These are phyloP conservation scores for Phytophthora fragariaefolia DNA, from an alignment of 352 stramenopile species.

Conservation along the genomic window DNA sequence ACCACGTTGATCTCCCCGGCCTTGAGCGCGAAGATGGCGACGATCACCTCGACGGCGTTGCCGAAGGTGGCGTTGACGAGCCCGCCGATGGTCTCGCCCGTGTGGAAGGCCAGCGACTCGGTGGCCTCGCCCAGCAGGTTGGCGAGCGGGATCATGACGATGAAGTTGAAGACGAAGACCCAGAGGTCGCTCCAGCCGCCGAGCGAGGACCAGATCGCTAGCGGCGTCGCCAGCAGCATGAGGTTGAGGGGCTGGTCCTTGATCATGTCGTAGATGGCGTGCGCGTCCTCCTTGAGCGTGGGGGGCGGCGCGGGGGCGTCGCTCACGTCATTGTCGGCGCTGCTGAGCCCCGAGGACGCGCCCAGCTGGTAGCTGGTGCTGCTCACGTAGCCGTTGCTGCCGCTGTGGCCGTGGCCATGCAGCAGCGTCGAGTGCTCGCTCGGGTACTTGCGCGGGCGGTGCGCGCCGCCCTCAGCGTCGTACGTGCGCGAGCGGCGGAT, in stretches of 20 bases:
- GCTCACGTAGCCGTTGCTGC: slow-evolving; percentile 25
- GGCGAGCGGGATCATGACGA: slow-evolving; percentile 96
- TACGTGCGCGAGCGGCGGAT: slow-evolving; percentile 61
- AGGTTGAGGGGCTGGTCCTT: slow-evolving; percentile 70
- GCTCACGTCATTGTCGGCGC: slow-evolving; percentile 9
- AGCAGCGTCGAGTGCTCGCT: slow-evolving; percentile 51
- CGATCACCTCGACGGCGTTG: slow-evolving; percentile 97
- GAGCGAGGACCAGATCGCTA: slow-evolving; percentile 76
- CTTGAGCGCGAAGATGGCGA: slow-evolving; percentile 94
- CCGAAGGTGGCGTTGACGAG: slow-evolving; percentile 98
- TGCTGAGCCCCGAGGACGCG: slow-evolving; percentile 13
- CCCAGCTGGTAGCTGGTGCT: slow-evolving; percentile 11
- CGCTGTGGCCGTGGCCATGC: slow-evolving; percentile 28
- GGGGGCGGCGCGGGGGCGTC: slow-evolving; percentile 6
- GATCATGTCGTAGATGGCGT: slow-evolving; percentile 54
- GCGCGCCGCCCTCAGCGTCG: slow-evolving; percentile 31
- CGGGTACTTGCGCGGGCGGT: slow-evolving; percentile 29
- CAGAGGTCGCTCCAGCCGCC: slow-evolving; percentile 71
- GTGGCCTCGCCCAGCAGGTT: slow-evolving; percentile 97
- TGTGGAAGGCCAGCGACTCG: slow-evolving; percentile 97
- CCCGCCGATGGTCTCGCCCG: slow-evolving; percentile 96
- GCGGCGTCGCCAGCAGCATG: slow-evolving; percentile 60
- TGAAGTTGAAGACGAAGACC: slow-evolving; percentile 96
- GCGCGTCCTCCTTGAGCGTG: slow-evolving; percentile 45
- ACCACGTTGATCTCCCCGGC: slow-evolving; percentile 96